phyloP scores from a whole-genome alignment of 441 rosid genomes.

The Gossypium trilobum region DNA sequence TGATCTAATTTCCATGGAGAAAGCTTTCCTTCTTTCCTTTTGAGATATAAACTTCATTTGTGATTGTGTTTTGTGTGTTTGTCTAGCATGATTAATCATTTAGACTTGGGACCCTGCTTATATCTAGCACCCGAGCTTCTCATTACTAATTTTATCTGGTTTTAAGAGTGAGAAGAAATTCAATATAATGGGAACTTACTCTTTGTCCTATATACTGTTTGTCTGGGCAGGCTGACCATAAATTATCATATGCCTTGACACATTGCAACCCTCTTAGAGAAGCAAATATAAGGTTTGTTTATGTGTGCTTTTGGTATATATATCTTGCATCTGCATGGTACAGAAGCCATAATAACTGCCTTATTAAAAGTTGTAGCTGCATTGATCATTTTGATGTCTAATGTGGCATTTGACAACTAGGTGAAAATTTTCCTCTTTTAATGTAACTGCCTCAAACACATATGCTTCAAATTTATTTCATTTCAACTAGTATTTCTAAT shows the following conservation, averaged over 20 bases:
- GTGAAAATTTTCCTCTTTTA: neutral
- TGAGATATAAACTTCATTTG: neutral
- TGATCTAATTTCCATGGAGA: neutral
- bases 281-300: slow-evolving; percentile 67
- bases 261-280: slow-evolving; percentile 61
- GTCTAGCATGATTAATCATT: neutral
- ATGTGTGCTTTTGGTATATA: slow-evolving; percentile 19
- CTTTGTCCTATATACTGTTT: slow-evolving; percentile 5
- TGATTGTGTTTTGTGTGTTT: neutral
- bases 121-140: neutral
- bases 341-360: slow-evolving; percentile 1
- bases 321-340: slow-evolving; percentile 17
- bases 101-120: neutral
- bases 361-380: neutral
- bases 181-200: neutral
- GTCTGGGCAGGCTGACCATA: slow-evolving; percentile 74
- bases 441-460: neutral
- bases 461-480: neutral
- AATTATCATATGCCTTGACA: slow-evolving; percentile 73
- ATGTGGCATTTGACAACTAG: neutral
- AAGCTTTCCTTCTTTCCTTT: neutral
- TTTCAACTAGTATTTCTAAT: slow-evolving; percentile 7
- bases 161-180: neutral
- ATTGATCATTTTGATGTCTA: neutral
- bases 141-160: neutral